These are phyloP conservation scores for Candida maris DNA, from an alignment of 805 yeast genomes.

Conservation along the genomic window DNA sequence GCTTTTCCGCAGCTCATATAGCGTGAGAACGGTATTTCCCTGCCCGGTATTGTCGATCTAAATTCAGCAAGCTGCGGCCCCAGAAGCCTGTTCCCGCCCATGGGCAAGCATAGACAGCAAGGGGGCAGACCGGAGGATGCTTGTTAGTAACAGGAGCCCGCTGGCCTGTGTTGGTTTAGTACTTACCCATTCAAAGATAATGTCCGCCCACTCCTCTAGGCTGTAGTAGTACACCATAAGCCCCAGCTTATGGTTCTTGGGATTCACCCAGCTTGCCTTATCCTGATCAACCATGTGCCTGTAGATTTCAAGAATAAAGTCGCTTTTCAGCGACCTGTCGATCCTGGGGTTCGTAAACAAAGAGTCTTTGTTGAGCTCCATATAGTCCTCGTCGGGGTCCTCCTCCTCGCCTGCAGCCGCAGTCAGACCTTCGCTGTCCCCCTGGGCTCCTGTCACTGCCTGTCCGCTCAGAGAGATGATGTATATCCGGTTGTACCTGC, in stretches of 20 bases:
- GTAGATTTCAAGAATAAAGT: slow-evolving; percentile 54
- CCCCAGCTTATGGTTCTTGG: slow-evolving; percentile 44
- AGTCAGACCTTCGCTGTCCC: slow-evolving; percentile 3
- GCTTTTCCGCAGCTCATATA: slow-evolving; percentile 73
- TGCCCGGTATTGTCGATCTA: slow-evolving; percentile 71
- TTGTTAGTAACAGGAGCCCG: too few species aligned
- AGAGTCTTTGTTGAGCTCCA: slow-evolving; percentile 11
- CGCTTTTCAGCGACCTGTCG: slow-evolving; percentile 50
- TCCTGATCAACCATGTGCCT: slow-evolving; percentile 51
- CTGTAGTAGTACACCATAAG: slow-evolving; percentile 63
- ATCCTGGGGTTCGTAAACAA: slow-evolving; percentile 52
- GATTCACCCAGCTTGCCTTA: slow-evolving; percentile 53
- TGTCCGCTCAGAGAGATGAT: slow-evolving; percentile 39
- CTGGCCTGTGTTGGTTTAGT: too few species aligned
- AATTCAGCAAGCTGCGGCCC: neutral
- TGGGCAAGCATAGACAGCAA: too few species aligned
- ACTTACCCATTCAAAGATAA: slow-evolving; percentile 55
- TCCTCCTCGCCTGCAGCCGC: slow-evolving; percentile 30
- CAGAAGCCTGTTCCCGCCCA: too few species aligned
- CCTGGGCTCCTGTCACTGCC: slow-evolving; percentile 16
- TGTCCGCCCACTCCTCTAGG: slow-evolving; percentile 64
- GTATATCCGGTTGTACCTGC: slow-evolving; percentile 56
- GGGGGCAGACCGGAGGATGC: too few species aligned
- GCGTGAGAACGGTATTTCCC: slow-evolving; percentile 67
- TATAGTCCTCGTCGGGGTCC: slow-evolving; percentile 14